These are phyloP conservation scores for Kodamaea jinghongensis DNA, from an alignment of 805 yeast species.

Conservation along the genomic window DNA sequence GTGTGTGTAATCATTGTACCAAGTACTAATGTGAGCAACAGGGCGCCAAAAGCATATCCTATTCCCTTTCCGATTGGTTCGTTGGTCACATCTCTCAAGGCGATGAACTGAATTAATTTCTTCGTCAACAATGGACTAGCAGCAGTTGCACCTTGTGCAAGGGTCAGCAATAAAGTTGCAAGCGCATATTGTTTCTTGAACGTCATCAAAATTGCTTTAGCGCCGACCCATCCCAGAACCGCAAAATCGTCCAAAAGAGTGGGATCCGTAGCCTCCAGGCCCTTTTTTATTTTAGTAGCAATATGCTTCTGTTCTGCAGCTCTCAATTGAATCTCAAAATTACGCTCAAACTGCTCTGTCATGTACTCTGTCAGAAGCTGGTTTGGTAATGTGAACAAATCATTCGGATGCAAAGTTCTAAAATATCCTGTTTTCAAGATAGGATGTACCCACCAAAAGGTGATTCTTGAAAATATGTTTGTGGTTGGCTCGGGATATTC, in stretches of 20 bases:
- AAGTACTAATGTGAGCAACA: conserved; percentile 22
- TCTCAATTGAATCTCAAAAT: conserved; percentile 13
- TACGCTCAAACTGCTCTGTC: conserved; percentile 24
- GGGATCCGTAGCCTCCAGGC: conserved; percentile 9
- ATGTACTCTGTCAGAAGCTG: conserved; percentile 27
- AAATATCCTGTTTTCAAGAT: conserved; percentile 65
- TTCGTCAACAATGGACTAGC: conserved; percentile 36
- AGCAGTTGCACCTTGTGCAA: conserved; percentile 26
- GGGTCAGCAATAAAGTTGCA: conserved; percentile 18
- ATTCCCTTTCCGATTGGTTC: conserved; percentile 26
- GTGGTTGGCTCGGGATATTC: conserved; percentile 42
- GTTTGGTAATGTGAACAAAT: conserved; percentile 37
- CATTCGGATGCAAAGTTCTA: conserved; percentile 65
- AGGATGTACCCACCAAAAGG: conserved; percentile 67
- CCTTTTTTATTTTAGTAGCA: conserved; percentile 13
- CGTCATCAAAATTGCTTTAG: conserved; percentile 23
- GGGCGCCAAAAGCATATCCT: conserved; percentile 41
- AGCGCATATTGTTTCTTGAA: conserved; percentile 26
- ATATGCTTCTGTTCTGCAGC: conserved; percentile 9
- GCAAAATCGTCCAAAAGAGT: conserved; percentile 16
- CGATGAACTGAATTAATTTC: conserved; percentile 36
- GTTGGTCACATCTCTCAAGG: conserved; percentile 11
- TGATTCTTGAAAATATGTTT: conserved; percentile 39
- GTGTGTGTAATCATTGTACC: conserved; percentile 24
- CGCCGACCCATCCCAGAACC: conserved; percentile 3